phyloP scores from a whole-genome alignment of 1,284 basidiomycete species.

The Psilocybe mexicana region DNA sequence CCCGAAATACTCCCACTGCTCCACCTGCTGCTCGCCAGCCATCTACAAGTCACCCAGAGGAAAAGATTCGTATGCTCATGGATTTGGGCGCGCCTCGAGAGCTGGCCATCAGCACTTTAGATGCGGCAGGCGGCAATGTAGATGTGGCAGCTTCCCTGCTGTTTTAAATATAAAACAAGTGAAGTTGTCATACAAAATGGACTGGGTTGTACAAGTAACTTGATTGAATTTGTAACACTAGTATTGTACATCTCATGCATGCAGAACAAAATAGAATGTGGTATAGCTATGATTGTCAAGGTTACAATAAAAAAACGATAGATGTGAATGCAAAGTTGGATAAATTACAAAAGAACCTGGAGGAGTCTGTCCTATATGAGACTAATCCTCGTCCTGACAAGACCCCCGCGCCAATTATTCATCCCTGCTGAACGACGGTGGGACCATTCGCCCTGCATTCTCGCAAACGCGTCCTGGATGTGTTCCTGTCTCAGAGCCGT shows the following conservation, averaged over 20 bases:
- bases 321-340: not conserved
- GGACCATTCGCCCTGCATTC: constrained; percentile 85
- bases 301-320: not conserved
- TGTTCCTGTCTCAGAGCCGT: constrained; percentile 80
- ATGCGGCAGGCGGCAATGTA: constrained; percentile 83
- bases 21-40: constrained; percentile 20
- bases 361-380: constrained; percentile 54
- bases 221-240: constrained; percentile 19
- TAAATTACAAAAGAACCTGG: not conserved
- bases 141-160: constrained; percentile 88
- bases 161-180: constrained; percentile 48
- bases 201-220: constrained; percentile 1
- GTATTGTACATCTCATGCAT: constrained; percentile 19
- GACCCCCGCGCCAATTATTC: constrained; percentile 84
- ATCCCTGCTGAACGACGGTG: constrained; percentile 80
- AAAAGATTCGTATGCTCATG: constrained; percentile 58
- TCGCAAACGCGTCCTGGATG: constrained; percentile 85
- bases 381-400: constrained; percentile 76
- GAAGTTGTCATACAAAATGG: constrained; percentile 11
- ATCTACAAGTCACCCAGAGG: constrained; percentile 47
- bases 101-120: constrained; percentile 74
- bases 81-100: constrained; percentile 76
- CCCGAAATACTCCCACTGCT: constrained; percentile 14
- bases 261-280: constrained; percentile 5
- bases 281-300: not conserved